Conservation (phyloP, 2,329 filamentous ascomycete genomes). For the Scytalidium sp. region DNA sequence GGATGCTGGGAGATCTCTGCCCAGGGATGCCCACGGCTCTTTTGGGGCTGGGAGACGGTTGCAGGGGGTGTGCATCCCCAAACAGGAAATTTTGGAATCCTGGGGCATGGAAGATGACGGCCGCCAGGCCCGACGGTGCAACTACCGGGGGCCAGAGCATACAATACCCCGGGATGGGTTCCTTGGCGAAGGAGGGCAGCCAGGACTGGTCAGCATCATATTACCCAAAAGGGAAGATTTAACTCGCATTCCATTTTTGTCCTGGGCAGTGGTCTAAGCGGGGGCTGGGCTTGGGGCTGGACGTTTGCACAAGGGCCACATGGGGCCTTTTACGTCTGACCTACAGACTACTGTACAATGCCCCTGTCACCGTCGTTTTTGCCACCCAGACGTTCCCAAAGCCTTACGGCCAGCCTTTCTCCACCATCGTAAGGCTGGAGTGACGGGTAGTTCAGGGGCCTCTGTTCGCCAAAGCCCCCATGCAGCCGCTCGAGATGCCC, state of each 20-base stretch:
- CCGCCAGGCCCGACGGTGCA: background rate
- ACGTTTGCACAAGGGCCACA: background rate
- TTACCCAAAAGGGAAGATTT: background rate
- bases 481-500: background rate
- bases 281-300: background rate
- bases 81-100: background rate
- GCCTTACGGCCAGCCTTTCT: background rate
- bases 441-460: background rate
- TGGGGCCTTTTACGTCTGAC: background rate
- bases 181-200: background rate
- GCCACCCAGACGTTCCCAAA: no score
- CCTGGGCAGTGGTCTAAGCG: background rate
- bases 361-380: background rate
- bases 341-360: background rate
- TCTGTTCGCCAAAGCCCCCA: background rate
- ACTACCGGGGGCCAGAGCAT: background rate
- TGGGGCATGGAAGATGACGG: background rate
- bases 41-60: no score
- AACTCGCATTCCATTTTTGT: background rate
- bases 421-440: background rate
- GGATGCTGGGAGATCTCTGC: background rate
- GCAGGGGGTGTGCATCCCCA: no score
- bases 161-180: background rate
- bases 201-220: background rate
- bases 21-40: background rate